phyloP scores from a whole-genome alignment of 768 basidiomycete species.

The Hygrophorus pudorinus region DNA sequence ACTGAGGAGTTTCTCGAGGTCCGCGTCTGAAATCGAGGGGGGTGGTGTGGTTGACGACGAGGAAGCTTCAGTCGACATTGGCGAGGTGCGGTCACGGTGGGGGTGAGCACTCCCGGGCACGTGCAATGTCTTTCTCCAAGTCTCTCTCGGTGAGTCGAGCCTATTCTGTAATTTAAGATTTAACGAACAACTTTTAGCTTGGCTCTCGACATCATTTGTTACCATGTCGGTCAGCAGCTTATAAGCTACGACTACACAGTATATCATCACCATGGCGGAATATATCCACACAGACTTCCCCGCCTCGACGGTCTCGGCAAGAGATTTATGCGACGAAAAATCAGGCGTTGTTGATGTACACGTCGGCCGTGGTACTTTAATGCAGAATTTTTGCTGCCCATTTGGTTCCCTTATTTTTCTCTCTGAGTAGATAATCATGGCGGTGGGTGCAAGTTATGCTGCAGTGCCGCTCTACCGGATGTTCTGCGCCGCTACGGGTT shows the following conservation, averaged over 20 bases:
- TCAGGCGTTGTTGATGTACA: conserved; percentile 74
- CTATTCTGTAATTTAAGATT: too few relatives aligned
- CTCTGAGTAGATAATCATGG: conserved; percentile 68
- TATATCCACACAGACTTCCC: conserved; percentile 9
- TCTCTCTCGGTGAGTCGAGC: too few relatives aligned
- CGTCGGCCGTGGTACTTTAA: conserved; percentile 62
- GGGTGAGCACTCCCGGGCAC: too few relatives aligned
- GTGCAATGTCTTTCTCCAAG: too few relatives aligned
- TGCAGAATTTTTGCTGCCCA: neutral
- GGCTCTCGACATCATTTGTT: neutral
- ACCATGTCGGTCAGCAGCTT: neutral
- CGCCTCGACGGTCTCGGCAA: conserved; percentile 16
- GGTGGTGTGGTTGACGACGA: conserved; percentile 9
- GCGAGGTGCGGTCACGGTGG: neutral
- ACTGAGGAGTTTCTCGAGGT: conserved; percentile 72
- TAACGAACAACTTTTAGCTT: neutral
- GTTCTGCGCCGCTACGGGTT: conserved; percentile 97
- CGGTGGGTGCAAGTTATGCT: conserved; percentile 86
- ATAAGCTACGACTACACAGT: neutral
- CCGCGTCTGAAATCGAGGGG: conserved; percentile 29
- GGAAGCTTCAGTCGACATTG: conserved; percentile 5
- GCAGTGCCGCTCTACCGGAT: conserved; percentile 96
- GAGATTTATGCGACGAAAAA: conserved; percentile 49
- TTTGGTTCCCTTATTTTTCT: conserved; percentile 5
- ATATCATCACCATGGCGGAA: conserved; percentile 4